Percentiles rank a stretch among this genome's conserved stretches.
These are phyloP conservation scores for Magnaporthiopsis poae DNA, from an alignment of 2,329 filamentous ascomycete genomes.

Conservation along the genomic window DNA sequence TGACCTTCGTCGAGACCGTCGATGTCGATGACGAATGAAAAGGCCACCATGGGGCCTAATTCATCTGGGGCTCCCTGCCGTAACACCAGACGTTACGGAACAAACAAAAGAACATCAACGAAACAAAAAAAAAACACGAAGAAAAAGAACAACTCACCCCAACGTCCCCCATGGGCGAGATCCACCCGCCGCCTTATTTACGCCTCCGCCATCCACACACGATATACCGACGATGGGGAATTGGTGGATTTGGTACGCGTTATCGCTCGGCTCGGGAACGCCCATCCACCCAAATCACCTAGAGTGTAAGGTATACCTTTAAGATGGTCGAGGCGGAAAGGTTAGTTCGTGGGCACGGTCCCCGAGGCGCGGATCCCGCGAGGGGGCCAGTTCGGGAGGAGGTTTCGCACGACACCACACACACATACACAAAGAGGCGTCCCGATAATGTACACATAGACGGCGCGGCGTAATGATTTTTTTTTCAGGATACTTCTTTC, in stretches of 20 bases:
- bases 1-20: slow-evolving; percentile 36
- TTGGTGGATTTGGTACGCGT: not conserved
- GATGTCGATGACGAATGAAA: slow-evolving; percentile 21
- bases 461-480: not conserved
- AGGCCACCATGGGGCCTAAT: not conserved
- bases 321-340: not conserved
- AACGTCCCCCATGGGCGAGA: not conserved
- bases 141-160: too few species aligned
- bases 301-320: not conserved
- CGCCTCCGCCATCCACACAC: not conserved
- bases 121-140: not conserved
- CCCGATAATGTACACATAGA: not conserved
- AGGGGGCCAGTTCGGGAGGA: not conserved
- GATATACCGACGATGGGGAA: not conserved
- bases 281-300: not conserved
- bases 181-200: not conserved
- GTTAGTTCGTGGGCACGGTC: not conserved
- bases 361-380: not conserved
- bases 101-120: not conserved
- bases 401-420: not conserved
- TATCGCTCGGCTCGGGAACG: not conserved
- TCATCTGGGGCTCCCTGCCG: not conserved
- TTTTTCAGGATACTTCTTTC: not conserved
- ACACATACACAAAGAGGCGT: not conserved
- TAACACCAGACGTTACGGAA: not conserved